Base-by-base conservation (phyloP, 1,284 basidiomycete genomes). In the Trichosporon sp. region DNA sequence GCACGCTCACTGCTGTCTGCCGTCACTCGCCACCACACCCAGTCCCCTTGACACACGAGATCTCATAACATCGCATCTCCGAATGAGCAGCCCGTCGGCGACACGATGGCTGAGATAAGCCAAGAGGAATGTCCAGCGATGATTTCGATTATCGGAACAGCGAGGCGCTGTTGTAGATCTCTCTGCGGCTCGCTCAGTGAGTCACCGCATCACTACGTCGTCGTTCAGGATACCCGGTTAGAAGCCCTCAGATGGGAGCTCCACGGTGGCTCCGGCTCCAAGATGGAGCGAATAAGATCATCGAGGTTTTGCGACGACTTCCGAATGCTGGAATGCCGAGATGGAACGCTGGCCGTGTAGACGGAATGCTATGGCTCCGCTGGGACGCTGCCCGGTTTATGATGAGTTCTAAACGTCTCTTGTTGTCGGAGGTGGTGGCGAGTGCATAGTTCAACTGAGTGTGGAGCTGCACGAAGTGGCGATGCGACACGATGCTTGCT, bases 71-170 rank as follows among this genome's bases (percentile, higher is more conserved):
- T 1, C 19, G 19, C 51, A 6, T 26, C 51, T 54, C 51, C 51
- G 51, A 54, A 54, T 11, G 51, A 54, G 5, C 51, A 8, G 51
- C 19, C 21, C 51, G 43, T 46, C 43, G 43, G 43, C 51, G 21
- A 19, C 16, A n/a, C 19, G 19, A 19, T 16, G 51, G 51, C 51
- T 54, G 51, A 54, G 51, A 54, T 54, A 54, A 54, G 51, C 51
- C 51, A 54, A 54, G 51, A 21, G 21, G 21, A n/a, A 48, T 48
- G 46, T 19, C n/a, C 2, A 8, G 16, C 51, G 10, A 10, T 10
- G 2, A 26, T 54, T 54, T 54, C 51, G 51, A 54, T 21, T 21
- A 54, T 54, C 51, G 51, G 51, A 54, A 54, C 51, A 54, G 6
- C n/a, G 21, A 54, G 51, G 51, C 51, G 51, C 7, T 11, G 46